A percentile compares a stretch with the other conserved stretches of the same genome.
Evolutionary conservation across 495 filamentous ascomycete genomes (phyloP).

Genomic region (Niebla homalea): DNA sequence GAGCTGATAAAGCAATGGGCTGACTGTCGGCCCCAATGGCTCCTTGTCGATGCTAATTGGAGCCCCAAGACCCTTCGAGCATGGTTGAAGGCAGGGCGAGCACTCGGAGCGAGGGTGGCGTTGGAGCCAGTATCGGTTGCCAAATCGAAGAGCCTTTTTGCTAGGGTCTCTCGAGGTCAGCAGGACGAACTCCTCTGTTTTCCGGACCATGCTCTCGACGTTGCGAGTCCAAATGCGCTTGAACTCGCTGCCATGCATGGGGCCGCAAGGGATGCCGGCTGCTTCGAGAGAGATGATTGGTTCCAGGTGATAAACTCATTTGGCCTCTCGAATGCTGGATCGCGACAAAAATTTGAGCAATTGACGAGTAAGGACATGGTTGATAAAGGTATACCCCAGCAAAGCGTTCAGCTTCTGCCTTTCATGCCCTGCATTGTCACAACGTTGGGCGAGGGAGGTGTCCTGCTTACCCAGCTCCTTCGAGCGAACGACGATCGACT

Average conservation of each 20-base stretch:
- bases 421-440: conserved; percentile 73
- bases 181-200: conserved; percentile 30
- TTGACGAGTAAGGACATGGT: conserved; percentile 49
- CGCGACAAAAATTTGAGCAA: conserved; percentile 47
- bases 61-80: conserved; percentile 41
- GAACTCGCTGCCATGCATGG: conserved; percentile 68
- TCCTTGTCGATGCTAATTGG: conserved; percentile 81
- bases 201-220: conserved; percentile 48
- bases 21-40: conserved; percentile 48
- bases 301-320: conserved; percentile 67
- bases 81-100: conserved; percentile 47
- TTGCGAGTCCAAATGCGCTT: conserved; percentile 69
- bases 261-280: conserved; percentile 43
- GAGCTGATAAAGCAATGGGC: conserved; percentile 41
- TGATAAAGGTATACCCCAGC: conserved; percentile 71
- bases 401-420: conserved; percentile 72
- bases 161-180: conserved; percentile 16
- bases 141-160: conserved; percentile 62
- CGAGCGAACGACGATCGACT: conserved; percentile 49
- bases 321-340: conserved; percentile 41
- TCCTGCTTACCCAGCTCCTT: conserved; percentile 61
- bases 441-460: conserved; percentile 71
- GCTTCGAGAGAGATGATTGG: conserved; percentile 61
- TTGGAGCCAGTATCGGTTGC: conserved; percentile 84
- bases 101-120: conserved; percentile 42